These are phyloP conservation scores for Aspergillus pseudoglaucus DNA, from an alignment of 2,329 filamentous ascomycete genomes.

Conservation along the genomic window DNA sequence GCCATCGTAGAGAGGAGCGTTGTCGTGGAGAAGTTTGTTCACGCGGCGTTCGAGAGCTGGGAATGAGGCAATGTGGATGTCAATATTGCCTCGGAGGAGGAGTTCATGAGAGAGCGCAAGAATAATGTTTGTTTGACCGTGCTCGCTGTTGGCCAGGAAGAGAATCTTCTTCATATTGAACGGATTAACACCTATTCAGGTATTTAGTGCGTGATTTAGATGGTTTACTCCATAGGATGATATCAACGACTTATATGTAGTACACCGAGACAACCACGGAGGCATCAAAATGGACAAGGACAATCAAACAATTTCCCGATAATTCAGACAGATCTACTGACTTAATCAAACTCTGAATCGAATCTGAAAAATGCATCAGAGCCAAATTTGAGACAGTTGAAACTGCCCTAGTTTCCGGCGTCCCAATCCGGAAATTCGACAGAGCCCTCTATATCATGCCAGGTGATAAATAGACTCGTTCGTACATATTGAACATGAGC, in stretches of 20 bases:
- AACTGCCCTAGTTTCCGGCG: not conserved
- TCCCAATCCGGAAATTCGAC: not conserved
- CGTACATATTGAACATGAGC: too few relatives aligned
- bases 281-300: not conserved
- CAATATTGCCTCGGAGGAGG: conserved; percentile 27
- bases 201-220: not conserved
- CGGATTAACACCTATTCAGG: not conserved
- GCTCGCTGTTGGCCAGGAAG: conserved; percentile 42
- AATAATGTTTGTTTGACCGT: conserved; percentile 44
- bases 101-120: conserved; percentile 40
- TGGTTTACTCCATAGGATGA: not conserved
- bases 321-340: not conserved
- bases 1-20: conserved; percentile 13
- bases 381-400: not conserved
- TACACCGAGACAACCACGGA: too few relatives aligned
- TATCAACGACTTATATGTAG: not conserved
- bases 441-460: not conserved
- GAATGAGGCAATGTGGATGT: conserved; percentile 44
- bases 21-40: conserved; percentile 19
- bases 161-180: conserved; percentile 22
- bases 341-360: conserved; percentile 1
- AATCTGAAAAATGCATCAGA: not conserved
- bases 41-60: conserved; percentile 28
- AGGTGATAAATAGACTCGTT: not conserved
- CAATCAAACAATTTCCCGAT: not conserved